Evolutionary conservation across 768 basidiomycete species (phyloP).

Genomic region (Kwoniella europaea): DNA sequence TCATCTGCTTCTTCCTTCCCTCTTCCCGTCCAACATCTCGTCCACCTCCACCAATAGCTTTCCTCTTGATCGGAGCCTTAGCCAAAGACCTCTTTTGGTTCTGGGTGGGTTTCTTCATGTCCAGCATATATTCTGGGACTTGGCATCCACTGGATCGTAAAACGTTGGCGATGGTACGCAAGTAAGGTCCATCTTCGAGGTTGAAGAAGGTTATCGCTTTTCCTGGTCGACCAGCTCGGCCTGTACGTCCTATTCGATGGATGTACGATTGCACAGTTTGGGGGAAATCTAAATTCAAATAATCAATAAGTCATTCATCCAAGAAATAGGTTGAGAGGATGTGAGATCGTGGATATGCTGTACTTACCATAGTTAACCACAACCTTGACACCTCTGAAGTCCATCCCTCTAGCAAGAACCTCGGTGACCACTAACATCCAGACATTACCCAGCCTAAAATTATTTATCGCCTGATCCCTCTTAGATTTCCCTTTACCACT

Average conservation of each 20-base stretch:
- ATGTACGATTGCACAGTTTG: conserved; percentile 94
- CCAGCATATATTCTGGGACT: conserved; percentile 94
- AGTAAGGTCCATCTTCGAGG: conserved; percentile 84
- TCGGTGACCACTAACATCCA: conserved; percentile 98
- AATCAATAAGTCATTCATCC: not conserved
- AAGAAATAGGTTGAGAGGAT: not conserved
- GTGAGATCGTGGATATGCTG: not conserved
- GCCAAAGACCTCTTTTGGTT: conserved; percentile 84
- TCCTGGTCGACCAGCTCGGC: conserved; percentile 88
- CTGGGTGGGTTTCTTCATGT: conserved; percentile 90
- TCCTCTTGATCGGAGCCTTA: conserved; percentile 66
- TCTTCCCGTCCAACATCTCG: conserved; percentile 51
- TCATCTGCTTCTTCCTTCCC: conserved; percentile 45
- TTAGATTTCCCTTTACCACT: conserved; percentile 86
- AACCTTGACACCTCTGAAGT: conserved; percentile 90
- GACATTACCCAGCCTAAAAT: conserved; percentile 85
- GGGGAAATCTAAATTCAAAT: conserved; percentile 72
- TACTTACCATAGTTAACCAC: conserved; percentile 73
- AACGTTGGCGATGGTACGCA: conserved; percentile 98
- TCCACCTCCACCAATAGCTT: conserved; percentile 70
- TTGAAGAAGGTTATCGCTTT: conserved; percentile 96
- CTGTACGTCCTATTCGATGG: conserved; percentile 95
- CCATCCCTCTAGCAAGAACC: conserved; percentile 97
- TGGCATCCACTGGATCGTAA: conserved; percentile 85
- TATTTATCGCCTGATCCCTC: conserved; percentile 78